Conservation (phyloP, 2,329 filamentous ascomycete genomes). For the Gaeumannomyces tritici region DNA sequence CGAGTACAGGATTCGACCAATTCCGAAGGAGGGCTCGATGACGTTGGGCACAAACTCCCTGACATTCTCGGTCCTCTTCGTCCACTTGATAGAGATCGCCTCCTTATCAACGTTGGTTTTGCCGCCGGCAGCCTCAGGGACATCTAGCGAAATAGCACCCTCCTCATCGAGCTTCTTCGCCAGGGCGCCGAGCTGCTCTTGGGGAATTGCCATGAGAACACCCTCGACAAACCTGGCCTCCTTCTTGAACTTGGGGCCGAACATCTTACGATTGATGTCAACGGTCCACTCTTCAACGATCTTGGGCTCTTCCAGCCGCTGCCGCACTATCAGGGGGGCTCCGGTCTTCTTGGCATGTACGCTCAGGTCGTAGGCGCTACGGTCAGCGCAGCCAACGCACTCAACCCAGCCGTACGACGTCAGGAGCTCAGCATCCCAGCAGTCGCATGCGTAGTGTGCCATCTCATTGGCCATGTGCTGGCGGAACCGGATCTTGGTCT, state of each 20-base stretch:
- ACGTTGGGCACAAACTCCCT: constrained; percentile 93
- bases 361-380: constrained; percentile 86
- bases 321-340: constrained; percentile 73
- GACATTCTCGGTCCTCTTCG: constrained; percentile 71
- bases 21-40: constrained; percentile 95
- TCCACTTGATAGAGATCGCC: constrained; percentile 73
- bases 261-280: constrained; percentile 89
- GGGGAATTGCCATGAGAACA: constrained; percentile 64
- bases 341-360: constrained; percentile 93
- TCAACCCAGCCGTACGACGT: constrained; percentile 97
- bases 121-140: constrained; percentile 55
- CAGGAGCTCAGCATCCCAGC: constrained; percentile 91
- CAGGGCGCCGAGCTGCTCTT: constrained; percentile 73
- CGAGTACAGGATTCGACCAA: constrained; percentile 87
- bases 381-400: constrained; percentile 83
- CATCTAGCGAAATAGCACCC: constrained; percentile 69
- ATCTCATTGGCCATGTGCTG: constrained; percentile 81
- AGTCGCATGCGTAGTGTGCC: constrained; percentile 91
- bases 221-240: constrained; percentile 79
- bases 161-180: constrained; percentile 62
- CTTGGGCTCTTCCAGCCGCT: constrained; percentile 69
- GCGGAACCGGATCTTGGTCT: constrained; percentile 83
- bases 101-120: constrained; percentile 74
- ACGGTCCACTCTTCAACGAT: constrained; percentile 80
- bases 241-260: constrained; percentile 92